Base-by-base conservation (phyloP, 2,329 filamentous ascomycete species). In the Colletotrichum endophyticum region DNA sequence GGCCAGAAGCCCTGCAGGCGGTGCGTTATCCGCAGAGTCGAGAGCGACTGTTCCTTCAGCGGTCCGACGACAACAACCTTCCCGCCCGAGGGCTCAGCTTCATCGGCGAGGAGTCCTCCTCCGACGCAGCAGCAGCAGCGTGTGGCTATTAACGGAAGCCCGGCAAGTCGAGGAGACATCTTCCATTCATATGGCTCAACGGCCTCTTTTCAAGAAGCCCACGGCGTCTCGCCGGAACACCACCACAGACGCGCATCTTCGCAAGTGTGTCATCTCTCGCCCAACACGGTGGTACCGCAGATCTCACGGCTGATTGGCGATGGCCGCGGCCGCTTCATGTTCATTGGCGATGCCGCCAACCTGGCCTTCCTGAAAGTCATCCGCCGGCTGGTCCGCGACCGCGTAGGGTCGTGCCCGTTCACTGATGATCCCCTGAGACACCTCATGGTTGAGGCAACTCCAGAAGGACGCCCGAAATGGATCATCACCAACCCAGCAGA, bases 271-370 rank as follows among this genome's bases (percentile, higher is more conserved):
- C 71, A 75, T 66, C 34, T 75, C 11, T 75, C 66, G 27, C 75
- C n/a, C 69, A 77, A 1, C 64, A 64, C 73, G 13, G 63, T 62
- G 15, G 79, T 80, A 19, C 79, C 79, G 7, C 79, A 78, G 25
- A 72, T 81, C 12, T 84, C 84, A 11, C 79, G 83, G 1, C 79
- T 85, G 13, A 78, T 85, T 8, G 80, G 84, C 53, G 83, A 84
- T 36, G 82, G 80, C 8, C 79, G 81, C 44, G 83, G 82, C 19
- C 81, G 80, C 34, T 83, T 83, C 78, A 83, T 85, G 79, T 85
- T 84, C 63, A 81, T 85, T 32, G 83, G 84, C n/a, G 83, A 85
- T 75, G 83, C 84, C 22, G 83, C 83, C 9, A 84, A 82, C 6
- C 34, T 85, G 8, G 83, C 82, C 0, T 84, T 85, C 32, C 77